Evolutionary conservation across 345 rosid genomes (phyloP), one percentile per base, ranked within the genome.

Genomic region (Citrus sp.): DNA sequence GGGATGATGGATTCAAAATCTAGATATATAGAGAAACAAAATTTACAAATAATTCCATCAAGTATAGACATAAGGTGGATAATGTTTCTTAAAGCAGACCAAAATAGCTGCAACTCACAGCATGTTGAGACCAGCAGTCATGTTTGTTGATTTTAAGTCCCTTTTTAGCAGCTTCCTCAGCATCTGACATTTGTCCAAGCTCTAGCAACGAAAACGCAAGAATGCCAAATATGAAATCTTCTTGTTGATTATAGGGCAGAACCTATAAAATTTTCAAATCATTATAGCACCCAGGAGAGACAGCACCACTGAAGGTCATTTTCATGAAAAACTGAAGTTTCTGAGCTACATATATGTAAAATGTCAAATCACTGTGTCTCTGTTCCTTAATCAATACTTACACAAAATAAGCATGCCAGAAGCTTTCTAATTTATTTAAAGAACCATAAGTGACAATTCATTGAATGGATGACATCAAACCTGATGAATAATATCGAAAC

Each of bases 81-180:
- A n/a, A 68, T n/a, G 28, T 35, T 42, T 19, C 34, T 54, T 30
- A 69, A 78, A 74, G 55, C 9, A 56, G 54, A 68, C 67, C 12
- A 63, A 28, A 63, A 49, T 32, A 59, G 78, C 24, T 34, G 59
- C 25, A 77, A 89, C 98, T 88, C 77, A 95, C 98, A 78, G 90
- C 90, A 84, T 95, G 98, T 74, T 93, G 98, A 13, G 96, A 84
- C 98, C 97, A 93, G 42, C 82, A 88, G 80, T 95, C 99, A 64
- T 88, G 83, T 71, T 83, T 84, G 81, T 89, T 91, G 73, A 93
- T 91, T 84, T 89, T 92, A 82, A 67, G 85, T 78, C 93, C 98
- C 81, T 85, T 93, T 78, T 85, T 88, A 25, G 95, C 94, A 81
- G 97, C 99, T 82, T 80, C 80, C 67, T 87, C 95, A 21, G 98